Conservation (phyloP, 1,139 yeast genomes). For the Debaryomyces sp. region DNA sequence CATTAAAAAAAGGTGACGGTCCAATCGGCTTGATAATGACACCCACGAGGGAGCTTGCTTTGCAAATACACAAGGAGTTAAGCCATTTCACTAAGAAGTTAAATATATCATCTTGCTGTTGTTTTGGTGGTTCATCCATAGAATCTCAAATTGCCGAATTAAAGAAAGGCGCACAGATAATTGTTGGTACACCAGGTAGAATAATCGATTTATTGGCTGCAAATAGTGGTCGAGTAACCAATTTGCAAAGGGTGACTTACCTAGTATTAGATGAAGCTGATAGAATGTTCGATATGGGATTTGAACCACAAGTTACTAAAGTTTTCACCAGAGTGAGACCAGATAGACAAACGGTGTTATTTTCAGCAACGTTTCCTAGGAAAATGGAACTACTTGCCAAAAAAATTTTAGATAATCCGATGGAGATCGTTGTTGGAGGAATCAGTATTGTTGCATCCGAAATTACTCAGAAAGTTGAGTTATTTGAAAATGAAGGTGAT, state of each 20-base stretch:
- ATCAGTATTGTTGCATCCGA: constrained; percentile 83
- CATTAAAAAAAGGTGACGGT: constrained; percentile 57
- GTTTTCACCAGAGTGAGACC: constrained; percentile 79
- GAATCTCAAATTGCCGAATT: constrained; percentile 80
- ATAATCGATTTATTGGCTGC: constrained; percentile 87
- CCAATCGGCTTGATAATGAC: constrained; percentile 83
- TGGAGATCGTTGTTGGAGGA: constrained; percentile 82
- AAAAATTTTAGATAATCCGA: constrained; percentile 60
- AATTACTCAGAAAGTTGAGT: constrained; percentile 69
- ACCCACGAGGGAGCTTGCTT: constrained; percentile 92
- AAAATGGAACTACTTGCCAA: constrained; percentile 78
- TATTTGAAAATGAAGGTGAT: constrained; percentile 49
- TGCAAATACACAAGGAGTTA: constrained; percentile 78
- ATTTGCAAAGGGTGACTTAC: constrained; percentile 70
- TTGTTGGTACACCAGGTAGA: constrained; percentile 96
- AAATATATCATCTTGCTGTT: constrained; percentile 61
- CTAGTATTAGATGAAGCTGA: constrained; percentile 96
- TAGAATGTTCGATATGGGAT: constrained; percentile 95
- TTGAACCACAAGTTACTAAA: constrained; percentile 93
- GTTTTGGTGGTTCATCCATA: constrained; percentile 93
- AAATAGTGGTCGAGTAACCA: constrained; percentile 77
- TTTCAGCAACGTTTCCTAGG: constrained; percentile 91
- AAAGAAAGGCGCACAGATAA: constrained; percentile 76
- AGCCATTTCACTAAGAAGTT: constrained; percentile 56
- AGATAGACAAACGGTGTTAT: constrained; percentile 85